Evolutionary conservation across 805 yeast genomes (phyloP).

Genomic region (Candida railenensis): DNA sequence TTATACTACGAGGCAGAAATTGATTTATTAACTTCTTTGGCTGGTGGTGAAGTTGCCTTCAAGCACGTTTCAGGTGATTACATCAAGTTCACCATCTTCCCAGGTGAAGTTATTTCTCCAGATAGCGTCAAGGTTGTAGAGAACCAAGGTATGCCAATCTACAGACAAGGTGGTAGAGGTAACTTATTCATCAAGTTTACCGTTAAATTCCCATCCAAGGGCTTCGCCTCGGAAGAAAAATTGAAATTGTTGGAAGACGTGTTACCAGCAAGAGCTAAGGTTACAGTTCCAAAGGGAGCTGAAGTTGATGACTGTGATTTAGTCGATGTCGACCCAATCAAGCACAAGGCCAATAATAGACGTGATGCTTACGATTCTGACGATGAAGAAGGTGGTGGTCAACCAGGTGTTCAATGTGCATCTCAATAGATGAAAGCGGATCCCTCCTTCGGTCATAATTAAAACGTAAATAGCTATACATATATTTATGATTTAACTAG

Average conservation of each 20-base stretch:
- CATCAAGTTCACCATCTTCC: slow-evolving; percentile 75
- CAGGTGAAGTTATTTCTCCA: slow-evolving; percentile 93
- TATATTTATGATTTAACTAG: neutral
- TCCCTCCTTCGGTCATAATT: neutral
- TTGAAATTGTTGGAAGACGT: slow-evolving; percentile 70
- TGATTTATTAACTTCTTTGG: slow-evolving; percentile 90
- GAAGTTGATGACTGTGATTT: slow-evolving; percentile 80
- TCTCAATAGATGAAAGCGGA: slow-evolving; percentile 63
- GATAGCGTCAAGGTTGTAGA: slow-evolving; percentile 78
- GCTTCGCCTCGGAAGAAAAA: slow-evolving; percentile 74
- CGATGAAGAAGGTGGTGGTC: slow-evolving; percentile 52
- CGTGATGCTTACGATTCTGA: slow-evolving; percentile 45
- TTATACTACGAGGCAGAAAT: slow-evolving; percentile 81
- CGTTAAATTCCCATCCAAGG: slow-evolving; percentile 79
- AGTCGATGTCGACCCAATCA: slow-evolving; percentile 63
- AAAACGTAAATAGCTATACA: neutral
- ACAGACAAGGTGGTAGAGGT: slow-evolving; percentile 85
- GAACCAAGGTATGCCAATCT: slow-evolving; percentile 97
- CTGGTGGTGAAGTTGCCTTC: slow-evolving; percentile 90
- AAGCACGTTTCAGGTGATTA: slow-evolving; percentile 91
- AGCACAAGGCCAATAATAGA: slow-evolving; percentile 47
- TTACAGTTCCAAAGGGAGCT: slow-evolving; percentile 65
- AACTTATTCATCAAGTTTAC: slow-evolving; percentile 82
- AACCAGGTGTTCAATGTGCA: slow-evolving; percentile 88
- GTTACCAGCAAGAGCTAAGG: slow-evolving; percentile 72